Conservation (phyloP, 2,329 filamentous ascomycete species). For the Sporothrix brasiliensis region DNA sequence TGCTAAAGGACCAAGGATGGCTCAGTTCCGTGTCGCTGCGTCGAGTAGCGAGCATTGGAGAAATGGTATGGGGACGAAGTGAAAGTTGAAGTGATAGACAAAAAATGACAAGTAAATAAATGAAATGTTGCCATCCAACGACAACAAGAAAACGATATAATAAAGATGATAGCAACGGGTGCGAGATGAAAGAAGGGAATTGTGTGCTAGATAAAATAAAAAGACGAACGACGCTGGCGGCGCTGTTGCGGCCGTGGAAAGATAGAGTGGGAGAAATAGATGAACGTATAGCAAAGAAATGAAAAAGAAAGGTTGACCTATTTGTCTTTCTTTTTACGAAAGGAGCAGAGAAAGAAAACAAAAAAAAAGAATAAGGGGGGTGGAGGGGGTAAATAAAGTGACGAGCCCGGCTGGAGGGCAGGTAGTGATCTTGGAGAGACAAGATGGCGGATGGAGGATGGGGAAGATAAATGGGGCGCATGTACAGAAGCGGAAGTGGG, state of each 20-base stretch:
- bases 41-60: slow-evolving; percentile 59
- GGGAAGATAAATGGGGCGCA: neutral
- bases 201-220: neutral
- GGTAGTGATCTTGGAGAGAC: slow-evolving; percentile 5
- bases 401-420: slow-evolving; percentile 13
- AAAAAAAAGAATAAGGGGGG: slow-evolving; percentile 17
- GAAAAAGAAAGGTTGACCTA: slow-evolving; percentile 20
- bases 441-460: slow-evolving; percentile 1
- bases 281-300: slow-evolving; percentile 18
- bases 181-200: neutral
- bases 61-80: neutral
- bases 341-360: neutral
- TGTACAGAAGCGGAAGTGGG: neutral
- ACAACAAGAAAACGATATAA: neutral
- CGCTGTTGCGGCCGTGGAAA: neutral
- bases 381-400: slow-evolving; percentile 28
- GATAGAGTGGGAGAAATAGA: slow-evolving; percentile 8
- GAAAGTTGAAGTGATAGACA: neutral
- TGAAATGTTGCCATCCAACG: neutral
- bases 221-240: slow-evolving; percentile 1
- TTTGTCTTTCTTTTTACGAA: slow-evolving; percentile 25
- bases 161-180: neutral
- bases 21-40: slow-evolving; percentile 57
- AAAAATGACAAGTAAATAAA: neutral
- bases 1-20: slow-evolving; percentile 56